Evolutionary conservation across 1,284 basidiomycete genomes (phyloP).

Genomic region (Paramarasmius palmivorus): DNA sequence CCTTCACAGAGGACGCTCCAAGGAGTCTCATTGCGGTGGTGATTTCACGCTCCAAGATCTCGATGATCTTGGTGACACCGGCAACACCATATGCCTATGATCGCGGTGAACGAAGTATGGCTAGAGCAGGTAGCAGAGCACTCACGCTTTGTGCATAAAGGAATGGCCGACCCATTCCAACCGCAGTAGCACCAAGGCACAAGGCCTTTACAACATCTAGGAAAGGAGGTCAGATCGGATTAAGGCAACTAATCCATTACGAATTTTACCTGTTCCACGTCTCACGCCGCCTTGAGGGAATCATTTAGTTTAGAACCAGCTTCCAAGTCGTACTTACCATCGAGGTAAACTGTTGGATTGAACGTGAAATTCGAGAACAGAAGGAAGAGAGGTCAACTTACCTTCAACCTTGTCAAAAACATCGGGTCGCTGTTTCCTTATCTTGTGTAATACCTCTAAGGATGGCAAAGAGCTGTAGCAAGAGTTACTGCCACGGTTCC

Average conservation of each 20-base stretch:
- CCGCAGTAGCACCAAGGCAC: constrained; percentile 87
- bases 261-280: constrained; percentile 71
- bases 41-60: constrained; percentile 82
- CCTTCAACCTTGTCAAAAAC: constrained; percentile 74
- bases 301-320: constrained; percentile 1
- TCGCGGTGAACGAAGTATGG: constrained; percentile 1
- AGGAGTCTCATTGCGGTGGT: constrained; percentile 79
- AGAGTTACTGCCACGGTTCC: constrained; percentile 1
- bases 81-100: constrained; percentile 76
- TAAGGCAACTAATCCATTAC: constrained; percentile 1
- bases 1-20: constrained; percentile 67
- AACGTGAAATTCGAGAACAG: not conserved
- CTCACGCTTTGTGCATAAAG: constrained; percentile 87
- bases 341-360: constrained; percentile 63
- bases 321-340: constrained; percentile 46
- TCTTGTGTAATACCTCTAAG: constrained; percentile 73
- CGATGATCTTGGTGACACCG: constrained; percentile 75
- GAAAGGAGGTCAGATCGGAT: not conserved
- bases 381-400: constrained; percentile 19
- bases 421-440: constrained; percentile 72
- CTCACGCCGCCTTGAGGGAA: constrained; percentile 63
- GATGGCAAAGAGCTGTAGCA: constrained; percentile 61
- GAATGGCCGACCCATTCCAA: constrained; percentile 88
- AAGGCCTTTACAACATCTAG: constrained; percentile 87
- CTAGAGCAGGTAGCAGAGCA: constrained; percentile 9